These are phyloP conservation scores for Gonium pectorale DNA, from an alignment of 139 green algal genomes.

Conservation along the genomic window DNA sequence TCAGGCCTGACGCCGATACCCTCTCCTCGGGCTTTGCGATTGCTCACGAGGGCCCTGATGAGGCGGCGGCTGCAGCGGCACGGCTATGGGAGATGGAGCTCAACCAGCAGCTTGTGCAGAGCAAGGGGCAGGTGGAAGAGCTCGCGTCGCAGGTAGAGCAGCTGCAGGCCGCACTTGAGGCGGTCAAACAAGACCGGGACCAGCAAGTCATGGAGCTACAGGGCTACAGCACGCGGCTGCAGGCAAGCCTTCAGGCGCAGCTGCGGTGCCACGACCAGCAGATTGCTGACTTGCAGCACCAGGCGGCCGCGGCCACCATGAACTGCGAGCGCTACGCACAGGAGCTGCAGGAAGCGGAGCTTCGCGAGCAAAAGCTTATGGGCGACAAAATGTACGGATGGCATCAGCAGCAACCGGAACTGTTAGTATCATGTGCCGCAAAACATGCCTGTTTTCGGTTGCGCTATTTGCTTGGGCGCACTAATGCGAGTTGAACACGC, in stretches of 20 bases:
- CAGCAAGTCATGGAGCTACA: conserved; percentile 16
- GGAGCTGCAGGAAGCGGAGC: neutral
- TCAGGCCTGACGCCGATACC: too few species aligned
- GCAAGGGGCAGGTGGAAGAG: neutral
- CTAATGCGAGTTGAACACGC: too few species aligned
- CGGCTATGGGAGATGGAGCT: too few species aligned
- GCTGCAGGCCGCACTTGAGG: neutral
- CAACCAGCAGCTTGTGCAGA: too few species aligned
- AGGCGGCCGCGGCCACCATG: neutral
- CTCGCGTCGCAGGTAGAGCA: neutral
- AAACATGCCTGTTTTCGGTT: too few species aligned
- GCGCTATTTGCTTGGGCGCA: too few species aligned
- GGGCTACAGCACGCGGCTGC: neutral
- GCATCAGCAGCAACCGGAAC: too few species aligned
- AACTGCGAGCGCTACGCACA: neutral
- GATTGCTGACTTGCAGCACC: neutral
- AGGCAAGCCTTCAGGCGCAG: conserved; percentile 1
- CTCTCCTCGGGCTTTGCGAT: too few species aligned
- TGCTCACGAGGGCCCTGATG: too few species aligned
- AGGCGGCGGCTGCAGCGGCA: too few species aligned
- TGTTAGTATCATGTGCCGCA: too few species aligned
- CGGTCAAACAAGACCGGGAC: neutral
- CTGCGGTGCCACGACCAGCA: neutral
- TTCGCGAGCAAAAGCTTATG: neutral
- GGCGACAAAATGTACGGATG: too few species aligned